These are phyloP conservation scores for Gossypium ekmanianum DNA, from an alignment of 345 rosid genomes.

Conservation along the genomic window DNA sequence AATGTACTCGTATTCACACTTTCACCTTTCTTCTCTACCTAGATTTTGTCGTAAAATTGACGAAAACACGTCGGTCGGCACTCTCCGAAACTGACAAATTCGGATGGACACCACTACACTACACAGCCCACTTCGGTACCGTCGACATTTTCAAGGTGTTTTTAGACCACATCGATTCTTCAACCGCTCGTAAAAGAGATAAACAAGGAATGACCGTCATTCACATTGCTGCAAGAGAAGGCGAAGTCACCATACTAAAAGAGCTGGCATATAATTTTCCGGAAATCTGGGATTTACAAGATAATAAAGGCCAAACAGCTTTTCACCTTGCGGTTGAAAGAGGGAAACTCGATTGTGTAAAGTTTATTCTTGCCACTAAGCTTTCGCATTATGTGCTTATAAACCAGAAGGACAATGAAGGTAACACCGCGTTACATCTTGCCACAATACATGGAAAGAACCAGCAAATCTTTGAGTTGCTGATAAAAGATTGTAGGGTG, in stretches of 20 bases:
- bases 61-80: constrained; percentile 16
- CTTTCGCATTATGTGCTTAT: constrained; percentile 18
- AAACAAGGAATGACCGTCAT: constrained; percentile 26
- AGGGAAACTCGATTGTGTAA: constrained; percentile 18
- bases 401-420: constrained; percentile 21
- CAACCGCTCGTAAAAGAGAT: constrained; percentile 19
- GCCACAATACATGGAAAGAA: constrained; percentile 21
- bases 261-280: constrained; percentile 15
- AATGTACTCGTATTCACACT: too few species aligned
- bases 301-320: constrained; percentile 24
- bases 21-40: not conserved
- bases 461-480: constrained; percentile 1
- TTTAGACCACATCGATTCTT: not conserved
- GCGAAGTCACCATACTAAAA: constrained; percentile 15
- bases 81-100: constrained; percentile 15
- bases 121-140: constrained; percentile 28
- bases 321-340: constrained; percentile 30
- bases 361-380: not conserved
- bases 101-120: constrained; percentile 34
- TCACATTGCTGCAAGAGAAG: constrained; percentile 28
- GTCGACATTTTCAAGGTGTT: constrained; percentile 10
- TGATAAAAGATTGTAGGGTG: constrained; percentile 21
- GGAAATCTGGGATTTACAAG: constrained; percentile 16
- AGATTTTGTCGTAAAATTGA: constrained; percentile 21
- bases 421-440: constrained; percentile 28